Base-by-base conservation (phyloP, 2,329 filamentous ascomycete genomes). In the Colletotrichum melonis region DNA sequence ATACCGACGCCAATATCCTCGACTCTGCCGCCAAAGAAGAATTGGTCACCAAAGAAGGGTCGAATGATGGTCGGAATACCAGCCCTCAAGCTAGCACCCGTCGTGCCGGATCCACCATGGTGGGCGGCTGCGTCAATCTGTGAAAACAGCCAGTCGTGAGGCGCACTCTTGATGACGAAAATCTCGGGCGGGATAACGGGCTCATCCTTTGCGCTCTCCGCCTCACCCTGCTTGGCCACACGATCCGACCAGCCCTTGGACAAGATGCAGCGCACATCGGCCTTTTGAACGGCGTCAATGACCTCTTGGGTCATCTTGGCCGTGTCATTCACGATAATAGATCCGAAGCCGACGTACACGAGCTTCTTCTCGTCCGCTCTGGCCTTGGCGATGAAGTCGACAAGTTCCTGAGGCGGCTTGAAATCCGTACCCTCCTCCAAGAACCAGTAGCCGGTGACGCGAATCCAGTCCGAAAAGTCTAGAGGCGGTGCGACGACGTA, bases 401-500 rank as follows among this genome's bases (percentile, higher is more conserved):
- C 85, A 6, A 99, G 88, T 62, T 96, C 95, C 32, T 88, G 82
- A 0, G 95, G 93, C 1, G 97, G 95, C 58, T 88, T 87, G 88
- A 92, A 98, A 54, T 71, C 87, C 57, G 76, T 78, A 4, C 86
- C 88, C 81, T 98, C 96, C 76, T 98, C 93, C 62, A 99, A 85
- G 82, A 99, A 98, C 97, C 97, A 99, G 84, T 99, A 98, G 0
- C 97, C 97, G 0, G 97, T 98, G 8, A 98, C 94, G 56, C 95
- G 91, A 81, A 99, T 97, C 97, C 97, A 99, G 82, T 98, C 97
- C 55, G 94, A 96, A 84, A 95, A 99, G 84, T 99, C 97, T 1
- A 98, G 87, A 19, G 97, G 97, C 32, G 95, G 96, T 2, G 94
- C 91, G n/a, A 99, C 97, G 14, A 99, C 97, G 12, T 91, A 93